A percentile compares a stretch with the other conserved stretches of the same genome.
These are phyloP conservation scores for Porodaedalea pini DNA, from an alignment of 1,284 basidiomycete species.

Conservation along the genomic window DNA sequence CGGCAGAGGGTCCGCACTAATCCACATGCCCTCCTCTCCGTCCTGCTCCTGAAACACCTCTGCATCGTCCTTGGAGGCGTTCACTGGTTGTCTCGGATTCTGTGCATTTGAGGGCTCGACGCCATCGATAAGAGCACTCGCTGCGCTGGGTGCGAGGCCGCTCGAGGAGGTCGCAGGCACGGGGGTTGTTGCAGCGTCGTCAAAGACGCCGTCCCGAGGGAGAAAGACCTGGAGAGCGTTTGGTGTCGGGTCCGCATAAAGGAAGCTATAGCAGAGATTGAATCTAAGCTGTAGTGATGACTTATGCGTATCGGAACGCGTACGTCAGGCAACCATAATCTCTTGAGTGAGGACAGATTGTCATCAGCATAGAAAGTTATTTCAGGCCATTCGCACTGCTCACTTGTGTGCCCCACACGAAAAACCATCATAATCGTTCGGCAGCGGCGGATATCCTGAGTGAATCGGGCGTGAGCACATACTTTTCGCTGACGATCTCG, in stretches of 20 bases:
- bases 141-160: slow-evolving; percentile 17
- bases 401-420: slow-evolving; percentile 85
- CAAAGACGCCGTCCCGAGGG: slow-evolving; percentile 34
- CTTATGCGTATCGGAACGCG: slow-evolving; percentile 22
- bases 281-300: slow-evolving; percentile 7
- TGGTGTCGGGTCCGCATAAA: slow-evolving; percentile 74
- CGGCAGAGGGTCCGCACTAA: slow-evolving; percentile 73
- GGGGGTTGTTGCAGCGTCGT: slow-evolving; percentile 31
- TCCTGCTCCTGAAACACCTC: slow-evolving; percentile 46
- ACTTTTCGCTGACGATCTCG: too few species aligned
- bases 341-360: slow-evolving; percentile 34
- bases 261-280: slow-evolving; percentile 47
- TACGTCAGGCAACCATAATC: slow-evolving; percentile 87
- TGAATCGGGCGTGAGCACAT: neutral
- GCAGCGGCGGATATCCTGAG: slow-evolving; percentile 81
- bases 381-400: slow-evolving; percentile 20
- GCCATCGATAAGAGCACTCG: slow-evolving; percentile 7
- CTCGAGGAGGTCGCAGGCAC: slow-evolving; percentile 6
- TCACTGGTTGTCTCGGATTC: neutral
- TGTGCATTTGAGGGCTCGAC: neutral
- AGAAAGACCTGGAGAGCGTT: slow-evolving; percentile 80
- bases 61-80: neutral
- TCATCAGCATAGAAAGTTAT: slow-evolving; percentile 7
- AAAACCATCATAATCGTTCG: slow-evolving; percentile 68
- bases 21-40: slow-evolving; percentile 63